Conservation (phyloP, 108 stramenopile species). For the Cyclotella atomus region DNA sequence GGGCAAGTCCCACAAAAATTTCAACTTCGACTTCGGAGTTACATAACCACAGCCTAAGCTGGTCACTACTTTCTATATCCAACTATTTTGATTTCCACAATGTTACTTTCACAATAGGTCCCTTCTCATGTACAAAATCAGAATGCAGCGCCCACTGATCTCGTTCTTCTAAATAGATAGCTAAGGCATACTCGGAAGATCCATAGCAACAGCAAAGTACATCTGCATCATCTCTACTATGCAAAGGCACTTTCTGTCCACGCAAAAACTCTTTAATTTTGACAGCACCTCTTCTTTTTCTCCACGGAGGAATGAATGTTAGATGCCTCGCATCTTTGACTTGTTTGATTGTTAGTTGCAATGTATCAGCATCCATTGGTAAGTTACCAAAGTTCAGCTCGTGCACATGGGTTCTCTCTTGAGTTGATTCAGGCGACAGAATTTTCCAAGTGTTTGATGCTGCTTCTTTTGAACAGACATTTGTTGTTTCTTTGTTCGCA, state of each 20-base stretch:
- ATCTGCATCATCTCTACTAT: constrained; percentile 61
- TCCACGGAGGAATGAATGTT: constrained; percentile 82
- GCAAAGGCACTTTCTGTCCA: constrained; percentile 88
- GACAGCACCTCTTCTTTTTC: constrained; percentile 60
- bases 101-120: constrained; percentile 8
- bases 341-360: constrained; percentile 12
- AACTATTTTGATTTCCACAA: not conserved
- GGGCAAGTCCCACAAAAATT: no score
- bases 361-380: constrained; percentile 4
- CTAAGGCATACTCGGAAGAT: constrained; percentile 17
- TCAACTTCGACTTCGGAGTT: no score
- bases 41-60: no score
- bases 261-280: constrained; percentile 89
- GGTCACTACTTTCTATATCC: no score
- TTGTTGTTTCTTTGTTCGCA: not conserved
- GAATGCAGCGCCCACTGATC: constrained; percentile 38
- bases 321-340: constrained; percentile 36
- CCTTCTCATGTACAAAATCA: constrained; percentile 23
- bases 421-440: not conserved
- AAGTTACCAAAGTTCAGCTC: constrained; percentile 21
- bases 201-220: constrained; percentile 44
- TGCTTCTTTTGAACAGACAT: not conserved
- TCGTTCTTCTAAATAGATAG: constrained; percentile 28
- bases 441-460: constrained; percentile 20
- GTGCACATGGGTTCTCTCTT: not conserved